Evolutionary conservation across 2,329 filamentous ascomycete species (phyloP), one percentile per base, ranked within the genome.

Genomic region (Fusarium caatingaense): DNA sequence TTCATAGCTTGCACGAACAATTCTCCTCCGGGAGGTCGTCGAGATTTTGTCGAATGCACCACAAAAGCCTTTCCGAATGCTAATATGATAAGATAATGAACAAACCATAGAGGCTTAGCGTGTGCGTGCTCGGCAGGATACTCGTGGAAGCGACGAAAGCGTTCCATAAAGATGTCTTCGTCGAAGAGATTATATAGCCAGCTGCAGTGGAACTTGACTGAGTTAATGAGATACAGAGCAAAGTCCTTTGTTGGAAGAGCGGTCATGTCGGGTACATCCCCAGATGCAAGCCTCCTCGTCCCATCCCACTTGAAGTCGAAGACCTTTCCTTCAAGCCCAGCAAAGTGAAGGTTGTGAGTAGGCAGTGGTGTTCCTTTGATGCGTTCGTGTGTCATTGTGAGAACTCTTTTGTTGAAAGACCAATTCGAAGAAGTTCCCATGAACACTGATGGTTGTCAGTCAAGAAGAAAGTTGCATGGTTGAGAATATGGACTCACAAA

Each of bases 21-120:
- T 5, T 72, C 71, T 0, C 45, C 54, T 0, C 71, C 71, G 9
- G 71, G 70, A 27, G 71, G 71, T 1, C 56, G 48, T 15, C 25
- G 54, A 6, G 68, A 67, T 20, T 72, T 73, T 6, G 60, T 64
- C 3, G 61, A 64, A 9, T 73, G 71, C 4, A 69, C 65, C 23
- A 73, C 65, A 40, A 73, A 73, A 0, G 71, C 64, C 12, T 73
- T 71, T 3, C 71, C 71, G 23, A 73, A 61, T 2, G 71, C 71
- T 20, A 73, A 28, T 6, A 73, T 50, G 13, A 73, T 45, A 9
- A 73, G 61, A 11, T 73, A 73, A 37, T 73, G 71, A 10, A 71
- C 27, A 44, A 71, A 69, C 71, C 71, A 73, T 6, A 73, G 46
- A 12, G 71, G 50, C 0, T 59, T 54, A 8, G 49, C 18, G 3